Evolutionary conservation across 768 basidiomycete species (phyloP).

Genomic region (Albatrellus ellisii): DNA sequence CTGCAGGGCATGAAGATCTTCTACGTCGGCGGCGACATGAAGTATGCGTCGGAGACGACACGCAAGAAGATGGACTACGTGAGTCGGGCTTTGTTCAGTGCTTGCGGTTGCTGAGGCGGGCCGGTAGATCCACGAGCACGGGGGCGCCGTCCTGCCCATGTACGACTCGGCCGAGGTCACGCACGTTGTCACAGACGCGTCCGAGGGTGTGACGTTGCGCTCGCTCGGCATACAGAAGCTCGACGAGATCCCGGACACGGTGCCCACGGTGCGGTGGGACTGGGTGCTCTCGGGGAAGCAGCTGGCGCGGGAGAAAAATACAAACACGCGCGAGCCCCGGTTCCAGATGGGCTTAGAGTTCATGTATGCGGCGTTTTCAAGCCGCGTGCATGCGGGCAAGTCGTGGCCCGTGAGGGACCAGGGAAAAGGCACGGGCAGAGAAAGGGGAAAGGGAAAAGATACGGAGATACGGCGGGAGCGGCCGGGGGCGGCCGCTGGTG

Average conservation of each 20-base stretch:
- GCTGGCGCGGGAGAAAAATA: conserved; percentile 5
- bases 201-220: conserved; percentile 18
- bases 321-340: background rate
- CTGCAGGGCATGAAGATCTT: conserved; percentile 8
- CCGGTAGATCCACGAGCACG: conserved; percentile 47
- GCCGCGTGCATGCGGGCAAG: conserved; percentile 9
- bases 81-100: background rate
- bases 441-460: conserved; percentile 7
- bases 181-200: conserved; percentile 47
- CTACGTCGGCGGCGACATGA: conserved; percentile 11
- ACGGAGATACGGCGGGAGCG: background rate
- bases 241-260: conserved; percentile 36
- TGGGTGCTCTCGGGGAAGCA: conserved; percentile 10
- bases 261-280: conserved; percentile 7
- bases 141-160: conserved; percentile 44
- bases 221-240: conserved; percentile 36
- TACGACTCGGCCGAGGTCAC: conserved; percentile 48
- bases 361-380: conserved; percentile 10
- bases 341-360: conserved; percentile 11
- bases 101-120: background rate
- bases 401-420: background rate
- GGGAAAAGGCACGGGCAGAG: background rate
- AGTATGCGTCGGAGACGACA: conserved; percentile 10
- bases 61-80: conserved; percentile 11
- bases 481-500: background rate